A percentile compares a stretch with the other conserved stretches of the same genome.
Conservation (phyloP, 495 filamentous ascomycete species). For the Lasiosphaeria hispida region DNA sequence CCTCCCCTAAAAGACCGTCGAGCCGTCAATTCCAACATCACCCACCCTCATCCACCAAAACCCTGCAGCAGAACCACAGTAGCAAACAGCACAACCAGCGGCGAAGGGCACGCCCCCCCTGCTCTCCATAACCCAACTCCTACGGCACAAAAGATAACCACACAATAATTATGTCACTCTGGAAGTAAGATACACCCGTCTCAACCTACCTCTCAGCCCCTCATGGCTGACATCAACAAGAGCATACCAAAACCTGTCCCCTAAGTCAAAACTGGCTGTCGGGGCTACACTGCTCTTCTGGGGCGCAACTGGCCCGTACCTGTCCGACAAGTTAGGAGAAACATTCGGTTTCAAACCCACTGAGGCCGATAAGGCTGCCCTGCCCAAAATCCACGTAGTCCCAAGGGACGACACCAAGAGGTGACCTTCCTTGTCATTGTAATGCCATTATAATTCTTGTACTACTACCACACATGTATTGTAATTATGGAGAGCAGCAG, state of each 20-base stretch:
- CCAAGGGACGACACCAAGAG: conserved; percentile 22
- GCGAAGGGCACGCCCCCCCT: no score
- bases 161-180: conserved; percentile 24
- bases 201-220: neutral
- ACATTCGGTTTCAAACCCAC: conserved; percentile 43
- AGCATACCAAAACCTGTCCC: conserved; percentile 39
- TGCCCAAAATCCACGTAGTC: conserved; percentile 43
- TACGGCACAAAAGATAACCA: neutral
- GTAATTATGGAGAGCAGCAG: no score
- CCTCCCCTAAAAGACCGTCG: no score
- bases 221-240: conserved; percentile 1
- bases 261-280: conserved; percentile 35
- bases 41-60: no score
- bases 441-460: no score
- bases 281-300: conserved; percentile 44
- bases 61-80: no score
- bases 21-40: no score
- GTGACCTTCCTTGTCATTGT: neutral
- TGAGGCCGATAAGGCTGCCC: conserved; percentile 40
- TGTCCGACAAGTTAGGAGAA: conserved; percentile 42
- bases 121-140: neutral
- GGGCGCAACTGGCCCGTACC: conserved; percentile 41
- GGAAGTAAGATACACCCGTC: conserved; percentile 15
- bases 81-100: no score
- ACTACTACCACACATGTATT: no score